Evolutionary conservation across 1,284 basidiomycete species (phyloP), one percentile per base, ranked within the genome.

Genomic region (Trichosporon ovoides): DNA sequence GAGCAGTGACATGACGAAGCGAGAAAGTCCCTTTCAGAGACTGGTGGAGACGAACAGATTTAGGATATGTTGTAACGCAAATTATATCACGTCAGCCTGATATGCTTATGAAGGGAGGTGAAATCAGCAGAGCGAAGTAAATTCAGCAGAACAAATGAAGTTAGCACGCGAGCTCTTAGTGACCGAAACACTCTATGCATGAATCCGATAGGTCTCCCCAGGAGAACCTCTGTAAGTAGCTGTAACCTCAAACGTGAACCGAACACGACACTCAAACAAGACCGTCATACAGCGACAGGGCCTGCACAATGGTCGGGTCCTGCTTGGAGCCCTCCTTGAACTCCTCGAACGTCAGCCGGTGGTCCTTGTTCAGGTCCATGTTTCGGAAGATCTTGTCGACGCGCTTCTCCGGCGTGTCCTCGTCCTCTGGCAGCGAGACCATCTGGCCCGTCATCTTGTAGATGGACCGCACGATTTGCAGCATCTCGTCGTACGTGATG

Each of bases 381-480:
- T 89, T 91, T 62, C 83, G 82, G 81, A 95, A 95, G 65, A 95
- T 94, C 82, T 97, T 97, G 80, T 95, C 90, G 59, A 97, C 93
- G 37, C 93, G 87, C 91, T 98, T 98, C 79, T 98, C 93, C 1
- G 96, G 96, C 18, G 96, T 99, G 80, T 98, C 93, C 79, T 99
- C 96, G 75, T 98, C 96, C 52, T 87, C 83, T 16, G 96, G 95
- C 24, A 98, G 84, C 76, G 94, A 95, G 69, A 98, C 95, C 94
- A 98, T 98, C 77, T 96, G 89, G 13, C 96, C 95, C 4, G 93
- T 95, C 93, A 96, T 96, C 83, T 95, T 95, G 83, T 97, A 97
- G 80, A 97, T 97, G 55, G 90, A 87, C 69, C 87, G 84, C 6
- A 97, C 94, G 72, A 97, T 96, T 80, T 91, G 86, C 43, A 97